phyloP scores from a whole-genome alignment of 352 stramenopile genomes.

The Phytophthora nicotianae region DNA sequence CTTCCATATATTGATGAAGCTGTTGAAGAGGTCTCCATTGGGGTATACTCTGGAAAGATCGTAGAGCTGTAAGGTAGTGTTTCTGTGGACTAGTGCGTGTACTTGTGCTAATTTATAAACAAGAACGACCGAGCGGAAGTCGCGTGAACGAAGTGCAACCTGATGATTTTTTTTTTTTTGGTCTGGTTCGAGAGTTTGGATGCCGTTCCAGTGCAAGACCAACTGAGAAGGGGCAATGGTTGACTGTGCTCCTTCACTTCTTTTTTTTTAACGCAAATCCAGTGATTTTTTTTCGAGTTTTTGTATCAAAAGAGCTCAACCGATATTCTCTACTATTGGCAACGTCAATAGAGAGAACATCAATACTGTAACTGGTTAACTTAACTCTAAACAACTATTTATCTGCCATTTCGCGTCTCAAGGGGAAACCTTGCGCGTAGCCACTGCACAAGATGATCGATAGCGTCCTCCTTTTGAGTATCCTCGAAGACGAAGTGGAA shows the following conservation, averaged over 20 bases:
- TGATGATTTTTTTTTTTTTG: background rate
- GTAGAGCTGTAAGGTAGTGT: slow-evolving; percentile 34
- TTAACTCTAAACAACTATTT: too few relatives aligned
- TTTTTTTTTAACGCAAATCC: too few relatives aligned
- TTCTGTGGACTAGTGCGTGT: slow-evolving; percentile 1
- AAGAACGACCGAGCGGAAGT: slow-evolving; percentile 10
- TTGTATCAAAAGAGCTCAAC: too few relatives aligned
- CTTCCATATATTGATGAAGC: background rate
- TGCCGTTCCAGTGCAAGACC: too few relatives aligned
- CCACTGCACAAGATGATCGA: slow-evolving; percentile 27
- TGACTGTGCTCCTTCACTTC: too few relatives aligned
- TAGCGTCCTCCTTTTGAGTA: slow-evolving; percentile 31
- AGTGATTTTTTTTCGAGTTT: too few relatives aligned
- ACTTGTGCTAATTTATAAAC: slow-evolving; percentile 29
- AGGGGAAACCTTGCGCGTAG: slow-evolving; percentile 26
- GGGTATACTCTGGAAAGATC: slow-evolving; percentile 27
- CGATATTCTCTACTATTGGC: too few relatives aligned
- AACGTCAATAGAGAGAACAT: too few relatives aligned
- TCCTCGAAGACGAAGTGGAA: slow-evolving; percentile 69
- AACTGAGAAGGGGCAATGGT: too few relatives aligned
- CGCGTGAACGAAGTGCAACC: background rate
- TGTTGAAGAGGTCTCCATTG: background rate
- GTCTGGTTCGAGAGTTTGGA: background rate
- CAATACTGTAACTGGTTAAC: too few relatives aligned
- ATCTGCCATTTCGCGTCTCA: slow-evolving; percentile 13